These are phyloP conservation scores for Apiotrichum gracile DNA, from an alignment of 1,284 basidiomycete species.

Conservation along the genomic window DNA sequence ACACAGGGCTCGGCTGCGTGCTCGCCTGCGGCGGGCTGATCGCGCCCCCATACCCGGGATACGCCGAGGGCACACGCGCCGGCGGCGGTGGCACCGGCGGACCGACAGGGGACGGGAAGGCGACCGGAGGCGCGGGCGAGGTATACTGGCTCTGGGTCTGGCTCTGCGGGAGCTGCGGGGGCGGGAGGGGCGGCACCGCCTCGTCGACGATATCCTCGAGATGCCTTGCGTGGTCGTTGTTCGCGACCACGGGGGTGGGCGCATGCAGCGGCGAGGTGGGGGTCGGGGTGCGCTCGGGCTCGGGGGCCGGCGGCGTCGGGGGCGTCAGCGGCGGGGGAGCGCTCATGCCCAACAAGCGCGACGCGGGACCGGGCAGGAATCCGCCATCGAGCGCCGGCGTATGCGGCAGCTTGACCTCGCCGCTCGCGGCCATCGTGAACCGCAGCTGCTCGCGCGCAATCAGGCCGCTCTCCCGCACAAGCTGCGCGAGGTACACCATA, in stretches of 20 bases:
- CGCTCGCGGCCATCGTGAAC: neutral
- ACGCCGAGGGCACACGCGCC: neutral
- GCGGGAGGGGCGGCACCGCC: neutral
- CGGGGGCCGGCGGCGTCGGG: neutral
- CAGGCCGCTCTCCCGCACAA: neutral
- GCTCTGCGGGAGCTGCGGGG: neutral
- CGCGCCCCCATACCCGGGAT: neutral
- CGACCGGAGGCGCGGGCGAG: no score
- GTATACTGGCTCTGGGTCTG: no score
- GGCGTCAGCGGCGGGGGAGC: neutral
- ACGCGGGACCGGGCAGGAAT: neutral
- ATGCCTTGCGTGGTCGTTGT: neutral
- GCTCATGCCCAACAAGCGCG: neutral
- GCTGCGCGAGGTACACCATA: neutral
- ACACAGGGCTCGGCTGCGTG: neutral
- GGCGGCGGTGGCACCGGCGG: neutral
- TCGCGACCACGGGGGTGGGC: neutral
- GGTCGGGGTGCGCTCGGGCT: neutral
- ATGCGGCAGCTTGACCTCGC: neutral
- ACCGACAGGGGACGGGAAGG: no score
- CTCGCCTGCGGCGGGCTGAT: neutral
- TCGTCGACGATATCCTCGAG: constrained; percentile 1
- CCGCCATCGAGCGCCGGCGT: neutral
- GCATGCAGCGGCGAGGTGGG: neutral
- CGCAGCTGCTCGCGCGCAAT: neutral